phyloP scores from a whole-genome alignment of 805 yeast genomes.

The Cyberlindnera bimundalis region DNA sequence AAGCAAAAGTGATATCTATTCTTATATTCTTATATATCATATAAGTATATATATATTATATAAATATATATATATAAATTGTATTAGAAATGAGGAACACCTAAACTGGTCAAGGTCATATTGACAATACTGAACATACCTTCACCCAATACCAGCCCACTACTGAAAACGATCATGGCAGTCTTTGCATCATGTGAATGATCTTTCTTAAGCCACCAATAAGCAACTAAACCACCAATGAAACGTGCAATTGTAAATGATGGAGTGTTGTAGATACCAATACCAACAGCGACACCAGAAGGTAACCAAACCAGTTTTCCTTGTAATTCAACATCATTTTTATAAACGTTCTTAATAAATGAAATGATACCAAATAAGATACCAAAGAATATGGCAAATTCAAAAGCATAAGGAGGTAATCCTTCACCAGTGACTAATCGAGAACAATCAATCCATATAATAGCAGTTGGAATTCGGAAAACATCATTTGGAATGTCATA shows the following conservation, averaged over 20 bases:
- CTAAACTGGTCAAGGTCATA: constrained; percentile 70
- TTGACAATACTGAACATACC: constrained; percentile 83
- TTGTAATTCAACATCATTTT: constrained; percentile 34
- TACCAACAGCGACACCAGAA: constrained; percentile 95
- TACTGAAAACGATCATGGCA: constrained; percentile 78
- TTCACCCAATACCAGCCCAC: constrained; percentile 92
- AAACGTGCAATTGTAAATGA: constrained; percentile 92
- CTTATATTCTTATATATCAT: too few species aligned
- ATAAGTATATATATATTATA: background rate
- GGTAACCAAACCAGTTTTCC: constrained; percentile 62
- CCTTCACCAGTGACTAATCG: constrained; percentile 89
- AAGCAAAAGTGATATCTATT: constrained; percentile 16
- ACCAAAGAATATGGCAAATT: constrained; percentile 60
- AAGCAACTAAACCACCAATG: constrained; percentile 75
- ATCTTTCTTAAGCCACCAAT: constrained; percentile 47
- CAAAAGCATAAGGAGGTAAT: constrained; percentile 73
- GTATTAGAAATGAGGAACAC: constrained; percentile 49
- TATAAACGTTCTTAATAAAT: constrained; percentile 55
- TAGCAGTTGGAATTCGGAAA: constrained; percentile 91
- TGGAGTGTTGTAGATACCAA: constrained; percentile 93
- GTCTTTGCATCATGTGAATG: constrained; percentile 51
- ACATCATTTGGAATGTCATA: constrained; percentile 81
- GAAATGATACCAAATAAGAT: constrained; percentile 66
- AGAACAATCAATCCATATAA: constrained; percentile 96
- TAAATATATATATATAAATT: background rate